Evolutionary conservation across 2,329 filamentous ascomycete genomes (phyloP).

Genomic region (Colletotrichum abscissum): DNA sequence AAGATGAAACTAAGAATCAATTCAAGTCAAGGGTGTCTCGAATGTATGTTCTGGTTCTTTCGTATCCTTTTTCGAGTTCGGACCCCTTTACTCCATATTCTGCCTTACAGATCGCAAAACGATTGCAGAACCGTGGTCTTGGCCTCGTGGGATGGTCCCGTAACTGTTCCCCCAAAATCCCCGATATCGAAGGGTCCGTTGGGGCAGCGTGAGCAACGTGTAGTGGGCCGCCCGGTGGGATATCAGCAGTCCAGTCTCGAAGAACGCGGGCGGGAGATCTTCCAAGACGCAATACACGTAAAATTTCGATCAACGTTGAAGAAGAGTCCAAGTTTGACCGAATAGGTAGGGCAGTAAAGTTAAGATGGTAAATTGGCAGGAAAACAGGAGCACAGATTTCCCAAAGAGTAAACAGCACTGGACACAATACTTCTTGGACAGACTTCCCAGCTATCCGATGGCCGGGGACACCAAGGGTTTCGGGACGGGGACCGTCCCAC

Average conservation of each 20-base stretch:
- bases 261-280: not conserved
- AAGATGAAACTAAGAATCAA: not conserved
- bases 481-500: not conserved
- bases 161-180: not conserved
- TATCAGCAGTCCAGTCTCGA: not conserved
- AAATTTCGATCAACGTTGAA: not conserved
- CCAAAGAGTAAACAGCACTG: not conserved
- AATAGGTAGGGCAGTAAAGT: not conserved
- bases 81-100: not conserved
- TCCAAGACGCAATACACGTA: not conserved
- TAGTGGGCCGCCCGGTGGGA: not conserved
- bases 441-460: not conserved
- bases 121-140: not conserved
- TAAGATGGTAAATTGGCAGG: not conserved
- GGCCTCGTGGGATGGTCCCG: not conserved
- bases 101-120: not conserved
- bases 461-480: conserved; percentile 6
- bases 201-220: not conserved
- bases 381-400: not conserved
- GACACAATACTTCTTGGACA: not conserved
- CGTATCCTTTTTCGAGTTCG: not conserved
- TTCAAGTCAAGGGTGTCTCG: not conserved
- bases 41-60: not conserved
- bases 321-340: not conserved
- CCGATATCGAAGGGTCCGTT: not conserved